Conservation (phyloP, 352 stramenopile genomes). For the Phytophthora uliginosa region DNA sequence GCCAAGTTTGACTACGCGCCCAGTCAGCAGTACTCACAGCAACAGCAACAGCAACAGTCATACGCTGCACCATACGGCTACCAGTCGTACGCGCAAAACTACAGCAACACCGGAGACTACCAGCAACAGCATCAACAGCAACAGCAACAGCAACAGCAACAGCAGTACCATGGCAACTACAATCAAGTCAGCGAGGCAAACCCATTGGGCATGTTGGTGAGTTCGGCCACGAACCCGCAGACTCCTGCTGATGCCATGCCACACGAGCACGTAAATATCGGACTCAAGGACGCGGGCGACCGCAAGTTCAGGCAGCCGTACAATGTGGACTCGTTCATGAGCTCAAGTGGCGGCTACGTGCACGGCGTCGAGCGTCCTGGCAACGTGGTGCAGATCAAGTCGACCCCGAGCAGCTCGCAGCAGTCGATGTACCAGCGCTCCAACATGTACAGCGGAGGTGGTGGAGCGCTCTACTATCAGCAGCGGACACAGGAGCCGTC, state of each 20-base stretch:
- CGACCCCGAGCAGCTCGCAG: conserved; percentile 40
- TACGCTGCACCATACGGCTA: conserved; percentile 46
- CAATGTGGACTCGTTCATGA: conserved; percentile 51
- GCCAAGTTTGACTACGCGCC: conserved; percentile 41
- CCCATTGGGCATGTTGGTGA: conserved; percentile 66
- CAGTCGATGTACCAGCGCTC: conserved; percentile 48
- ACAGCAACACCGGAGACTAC: conserved; percentile 38
- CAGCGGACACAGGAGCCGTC: conserved; percentile 36
- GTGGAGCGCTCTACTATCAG: conserved; percentile 37
- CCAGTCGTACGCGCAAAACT: conserved; percentile 48
- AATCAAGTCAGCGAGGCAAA: conserved; percentile 41
- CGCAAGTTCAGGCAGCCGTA: conserved; percentile 52
- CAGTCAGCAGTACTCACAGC: conserved; percentile 40
- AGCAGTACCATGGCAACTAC: conserved; percentile 45
- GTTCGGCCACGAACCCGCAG: conserved; percentile 57
- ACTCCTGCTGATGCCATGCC: conserved; percentile 43
- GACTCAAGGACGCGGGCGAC: conserved; percentile 46
- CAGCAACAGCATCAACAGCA: conserved; percentile 36
- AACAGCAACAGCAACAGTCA: conserved; percentile 38
- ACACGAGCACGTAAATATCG: conserved; percentile 49
- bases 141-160: conserved; percentile 41
- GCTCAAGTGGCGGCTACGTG: conserved; percentile 33
- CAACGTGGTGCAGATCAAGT: conserved; percentile 57
- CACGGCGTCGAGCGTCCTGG: conserved; percentile 47
- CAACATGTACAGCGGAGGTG: conserved; percentile 30